A percentile compares a stretch with the other conserved stretches of the same genome.
Evolutionary conservation across 2,329 filamentous ascomycete species (phyloP).

Genomic region (Stagonosporopsis vannaccii): DNA sequence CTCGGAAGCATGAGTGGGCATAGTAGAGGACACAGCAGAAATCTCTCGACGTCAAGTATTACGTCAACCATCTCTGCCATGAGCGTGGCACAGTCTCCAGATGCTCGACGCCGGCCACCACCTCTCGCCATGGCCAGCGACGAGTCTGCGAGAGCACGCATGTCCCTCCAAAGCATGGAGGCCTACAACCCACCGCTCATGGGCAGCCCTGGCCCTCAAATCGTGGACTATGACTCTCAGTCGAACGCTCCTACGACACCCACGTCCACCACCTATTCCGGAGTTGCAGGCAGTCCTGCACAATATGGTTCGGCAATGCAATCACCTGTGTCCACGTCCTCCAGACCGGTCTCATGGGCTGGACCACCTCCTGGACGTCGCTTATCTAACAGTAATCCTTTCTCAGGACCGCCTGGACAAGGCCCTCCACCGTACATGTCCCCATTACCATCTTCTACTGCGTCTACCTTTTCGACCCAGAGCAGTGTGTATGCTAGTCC

Average conservation of each 20-base stretch:
- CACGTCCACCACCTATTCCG: conserved; percentile 82
- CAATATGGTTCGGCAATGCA: conserved; percentile 72
- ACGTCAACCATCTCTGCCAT: conserved; percentile 75
- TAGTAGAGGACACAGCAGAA: conserved; percentile 79
- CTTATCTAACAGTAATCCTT: conserved; percentile 76
- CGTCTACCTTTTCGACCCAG: conserved; percentile 61
- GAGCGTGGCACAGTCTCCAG: conserved; percentile 57
- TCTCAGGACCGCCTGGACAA: conserved; percentile 70
- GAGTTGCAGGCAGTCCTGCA: conserved; percentile 74
- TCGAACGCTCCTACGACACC: conserved; percentile 82
- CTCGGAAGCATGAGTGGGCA: conserved; percentile 75
- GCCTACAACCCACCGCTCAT: conserved; percentile 66
- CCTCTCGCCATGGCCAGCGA: conserved; percentile 84
- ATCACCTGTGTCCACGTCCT: conserved; percentile 75
- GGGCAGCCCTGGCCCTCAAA: conserved; percentile 69
- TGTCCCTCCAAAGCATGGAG: conserved; percentile 66
- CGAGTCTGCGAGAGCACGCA: conserved; percentile 63
- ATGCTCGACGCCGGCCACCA: conserved; percentile 73
- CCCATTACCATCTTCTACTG: conserved; percentile 63
- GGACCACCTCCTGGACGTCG: conserved; percentile 74
- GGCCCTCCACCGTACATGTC: conserved; percentile 65
- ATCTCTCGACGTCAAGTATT: conserved; percentile 89
- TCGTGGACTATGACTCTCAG: conserved; percentile 68
- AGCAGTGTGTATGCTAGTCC: conserved; percentile 72
- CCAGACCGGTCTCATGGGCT: conserved; percentile 77